Percentiles rank a stretch among this genome's conserved stretches.
phyloP scores from a whole-genome alignment of 78 protist genomes.

The Dictyostelium intermedium region DNA sequence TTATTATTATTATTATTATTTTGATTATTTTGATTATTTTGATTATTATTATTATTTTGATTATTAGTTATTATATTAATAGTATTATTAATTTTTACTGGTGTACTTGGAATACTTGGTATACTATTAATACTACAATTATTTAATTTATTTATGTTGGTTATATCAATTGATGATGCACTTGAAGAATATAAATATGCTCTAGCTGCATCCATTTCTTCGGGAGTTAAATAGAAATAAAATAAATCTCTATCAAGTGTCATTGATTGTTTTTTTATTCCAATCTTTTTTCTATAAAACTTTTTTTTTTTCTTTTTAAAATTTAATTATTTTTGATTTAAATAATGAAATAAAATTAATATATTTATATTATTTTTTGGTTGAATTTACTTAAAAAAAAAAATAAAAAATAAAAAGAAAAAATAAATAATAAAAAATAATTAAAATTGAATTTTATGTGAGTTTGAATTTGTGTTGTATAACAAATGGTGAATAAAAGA shows the following conservation, averaged over 20 bases:
- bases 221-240: background rate
- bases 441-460: background rate
- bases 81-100: background rate
- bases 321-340: background rate
- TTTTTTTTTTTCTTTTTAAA: too few species aligned
- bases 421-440: background rate
- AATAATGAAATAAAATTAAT: background rate
- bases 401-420: background rate
- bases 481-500: background rate
- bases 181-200: background rate
- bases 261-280: background rate
- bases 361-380: background rate
- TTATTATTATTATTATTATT: background rate
- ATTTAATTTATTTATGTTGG: background rate
- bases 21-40: background rate
- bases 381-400: background rate
- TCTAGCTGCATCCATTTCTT: background rate
- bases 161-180: background rate
- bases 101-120: background rate
- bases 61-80: too few species aligned
- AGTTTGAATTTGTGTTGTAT: background rate
- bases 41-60: too few species aligned
- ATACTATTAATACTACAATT: background rate
- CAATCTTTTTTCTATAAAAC: too few species aligned
- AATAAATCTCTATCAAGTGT: background rate